Conservation (phyloP, 805 yeast genomes). For the Starmerella bombicola region DNA sequence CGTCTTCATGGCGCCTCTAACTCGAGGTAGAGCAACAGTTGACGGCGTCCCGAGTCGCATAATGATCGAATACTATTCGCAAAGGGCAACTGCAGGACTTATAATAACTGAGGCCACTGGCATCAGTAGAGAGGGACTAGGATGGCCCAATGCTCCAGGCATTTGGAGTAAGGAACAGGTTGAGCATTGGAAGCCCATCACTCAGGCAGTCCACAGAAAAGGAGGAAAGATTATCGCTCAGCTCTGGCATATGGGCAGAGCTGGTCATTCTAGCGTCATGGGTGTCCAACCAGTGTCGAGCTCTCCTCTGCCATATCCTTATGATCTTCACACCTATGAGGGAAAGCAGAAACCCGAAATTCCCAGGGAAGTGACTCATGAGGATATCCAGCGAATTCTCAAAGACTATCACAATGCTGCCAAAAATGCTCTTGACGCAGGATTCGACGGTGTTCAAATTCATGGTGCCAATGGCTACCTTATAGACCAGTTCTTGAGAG, state of each 20-base stretch:
- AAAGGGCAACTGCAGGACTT: conserved; percentile 39
- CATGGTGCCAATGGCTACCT: conserved; percentile 56
- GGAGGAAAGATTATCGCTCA: conserved; percentile 19
- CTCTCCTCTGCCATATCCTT: conserved; percentile 5
- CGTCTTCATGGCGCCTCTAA: conserved; percentile 39
- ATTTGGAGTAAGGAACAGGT: conserved; percentile 26
- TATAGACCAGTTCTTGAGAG: conserved; percentile 37
- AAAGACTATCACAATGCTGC: conserved; percentile 41
- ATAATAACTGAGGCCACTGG: conserved; percentile 48
- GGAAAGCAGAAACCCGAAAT: conserved; percentile 19
- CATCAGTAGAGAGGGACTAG: conserved; percentile 34
- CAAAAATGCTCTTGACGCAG: conserved; percentile 39
- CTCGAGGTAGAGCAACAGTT: conserved; percentile 32
- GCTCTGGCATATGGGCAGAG: conserved; percentile 21
- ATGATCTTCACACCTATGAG: conserved; percentile 6
- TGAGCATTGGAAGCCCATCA: conserved; percentile 30
- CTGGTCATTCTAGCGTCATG: conserved; percentile 13
- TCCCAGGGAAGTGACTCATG: conserved; percentile 33
- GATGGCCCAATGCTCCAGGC: conserved; percentile 29
- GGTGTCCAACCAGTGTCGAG: conserved; percentile 14
- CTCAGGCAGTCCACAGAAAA: conserved; percentile 23
- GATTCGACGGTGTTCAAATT: conserved; percentile 53
- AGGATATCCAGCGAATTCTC: conserved; percentile 36
- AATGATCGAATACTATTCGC: conserved; percentile 40
- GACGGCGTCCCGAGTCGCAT: conserved; percentile 36